Base-by-base conservation (phyloP, 805 yeast genomes). In the Yarrowia osloensis region DNA sequence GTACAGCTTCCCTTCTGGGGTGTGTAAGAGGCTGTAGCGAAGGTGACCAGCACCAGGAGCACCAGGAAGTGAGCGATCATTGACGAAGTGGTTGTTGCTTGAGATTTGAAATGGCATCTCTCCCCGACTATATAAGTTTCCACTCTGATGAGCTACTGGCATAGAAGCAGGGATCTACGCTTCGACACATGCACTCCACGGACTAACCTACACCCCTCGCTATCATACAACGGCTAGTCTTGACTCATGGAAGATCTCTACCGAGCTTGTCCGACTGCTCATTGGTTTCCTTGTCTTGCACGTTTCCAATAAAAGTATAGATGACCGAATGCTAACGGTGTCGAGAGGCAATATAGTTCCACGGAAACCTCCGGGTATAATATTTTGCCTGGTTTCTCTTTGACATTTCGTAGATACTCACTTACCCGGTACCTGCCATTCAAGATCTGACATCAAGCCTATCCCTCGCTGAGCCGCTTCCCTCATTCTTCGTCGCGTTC, bases 11-110 rank as follows among this genome's bases (percentile, higher is more conserved):
- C 57, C 29, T 17, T 31, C 8, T 40, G 2, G 40, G 57, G 57
- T 4, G 40, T 33, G 28, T 50, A 50, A 7, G 40, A 31, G 21
- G 57, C 57, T 8, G 9, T 2, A 5, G 15, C 57, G 11, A 50
- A 50, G 40, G 57, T 33, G 40, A 33, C 57, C 57, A 50, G 40
- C 57, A 50, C 57, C 40, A 50, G 57, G 1, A 50, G 40, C 28
- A 21, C 15, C 40, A 50, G 19, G 40, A 50, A 15, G 57, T 50
- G 31, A 7, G 57, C 57, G 21, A 50, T 33, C 57, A 50, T 50
- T 8, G 28, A 6, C 15, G 26, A 29, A 19, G 22, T 19, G 21
- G 33, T 15, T 13, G 40, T 22, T 40, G 57, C 40, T 33, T 31
- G 57, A 7, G 6, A 2, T 21, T 11, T 19, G n/a, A 19, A n/a